These are phyloP conservation scores for Fistulinella prunicolor DNA, from an alignment of 768 basidiomycete species.

Conservation along the genomic window DNA sequence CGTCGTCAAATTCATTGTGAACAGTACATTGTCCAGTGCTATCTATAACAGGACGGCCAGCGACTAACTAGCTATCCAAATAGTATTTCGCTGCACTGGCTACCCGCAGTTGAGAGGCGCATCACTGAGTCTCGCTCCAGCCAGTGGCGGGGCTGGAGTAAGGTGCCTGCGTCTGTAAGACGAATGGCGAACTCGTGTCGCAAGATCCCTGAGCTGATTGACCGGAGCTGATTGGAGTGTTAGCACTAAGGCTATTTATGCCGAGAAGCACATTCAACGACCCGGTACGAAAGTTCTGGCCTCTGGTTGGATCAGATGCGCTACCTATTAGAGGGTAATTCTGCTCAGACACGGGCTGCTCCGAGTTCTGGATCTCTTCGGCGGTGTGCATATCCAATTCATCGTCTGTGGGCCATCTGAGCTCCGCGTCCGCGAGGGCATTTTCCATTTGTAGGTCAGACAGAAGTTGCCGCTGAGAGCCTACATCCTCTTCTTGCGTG, in stretches of 20 bases:
- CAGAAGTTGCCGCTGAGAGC: constrained; percentile 1
- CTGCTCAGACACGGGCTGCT: not conserved
- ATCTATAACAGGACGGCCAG: constrained; percentile 15
- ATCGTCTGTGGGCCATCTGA: constrained; percentile 29
- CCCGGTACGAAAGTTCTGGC: constrained; percentile 17
- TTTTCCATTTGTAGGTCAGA: constrained; percentile 2
- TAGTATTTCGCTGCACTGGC: too few species aligned
- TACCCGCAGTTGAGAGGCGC: too few species aligned
- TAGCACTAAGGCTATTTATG: not conserved
- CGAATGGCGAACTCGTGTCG: constrained; percentile 31
- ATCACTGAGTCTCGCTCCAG: constrained; percentile 32
- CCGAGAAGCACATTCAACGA: constrained; percentile 19
- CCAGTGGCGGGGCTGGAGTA: constrained; percentile 44
- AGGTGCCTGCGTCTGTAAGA: constrained; percentile 52
- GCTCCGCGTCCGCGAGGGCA: constrained; percentile 16
- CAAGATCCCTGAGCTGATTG: constrained; percentile 12
- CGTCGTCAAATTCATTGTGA: constrained; percentile 12
- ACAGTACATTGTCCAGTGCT: not conserved
- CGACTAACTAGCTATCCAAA: not conserved
- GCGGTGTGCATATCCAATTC: constrained; percentile 6
- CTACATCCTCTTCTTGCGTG: constrained; percentile 37
- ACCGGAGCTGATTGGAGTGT: not conserved
- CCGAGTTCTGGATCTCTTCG: not conserved
- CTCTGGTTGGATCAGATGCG: constrained; percentile 10
- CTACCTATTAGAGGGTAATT: not conserved